A percentile compares a stretch with the other conserved stretches of the same genome.
Conservation (phyloP, 2,329 filamentous ascomycete genomes). For the Pyricularia grisea region DNA sequence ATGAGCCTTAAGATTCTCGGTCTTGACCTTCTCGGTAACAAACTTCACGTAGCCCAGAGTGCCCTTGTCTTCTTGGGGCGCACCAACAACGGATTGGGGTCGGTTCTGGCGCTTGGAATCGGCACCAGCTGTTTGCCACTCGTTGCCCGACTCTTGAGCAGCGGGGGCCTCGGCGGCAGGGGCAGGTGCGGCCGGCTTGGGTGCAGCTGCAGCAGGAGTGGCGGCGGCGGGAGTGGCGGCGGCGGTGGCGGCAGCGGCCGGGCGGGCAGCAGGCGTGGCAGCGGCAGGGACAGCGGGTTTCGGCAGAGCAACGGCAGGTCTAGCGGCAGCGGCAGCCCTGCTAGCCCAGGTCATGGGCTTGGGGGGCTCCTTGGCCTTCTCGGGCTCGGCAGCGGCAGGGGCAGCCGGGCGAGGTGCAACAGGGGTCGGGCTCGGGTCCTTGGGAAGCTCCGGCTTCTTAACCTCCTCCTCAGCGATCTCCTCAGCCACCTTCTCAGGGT, state of each 20-base stretch:
- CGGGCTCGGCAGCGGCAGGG: constrained; percentile 29
- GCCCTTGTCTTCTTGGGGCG: constrained; percentile 60
- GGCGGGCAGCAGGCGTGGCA: constrained; percentile 42
- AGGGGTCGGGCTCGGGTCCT: constrained; percentile 49
- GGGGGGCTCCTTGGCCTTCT: constrained; percentile 35
- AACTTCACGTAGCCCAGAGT: constrained; percentile 91
- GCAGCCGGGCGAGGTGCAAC: constrained; percentile 39
- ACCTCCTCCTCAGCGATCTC: constrained; percentile 46
- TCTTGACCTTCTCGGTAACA: constrained; percentile 79
- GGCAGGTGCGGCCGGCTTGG: constrained; percentile 6
- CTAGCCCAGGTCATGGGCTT: constrained; percentile 72
- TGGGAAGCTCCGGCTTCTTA: constrained; percentile 56
- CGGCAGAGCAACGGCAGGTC: constrained; percentile 41
- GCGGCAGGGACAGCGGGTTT: constrained; percentile 48
- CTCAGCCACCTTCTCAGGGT: constrained; percentile 39
- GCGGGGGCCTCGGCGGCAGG: constrained; percentile 18
- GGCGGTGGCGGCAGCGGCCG: constrained; percentile 28
- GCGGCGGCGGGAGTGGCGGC: constrained; percentile 21
- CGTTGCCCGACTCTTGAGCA: constrained; percentile 47
- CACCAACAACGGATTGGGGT: constrained; percentile 53
- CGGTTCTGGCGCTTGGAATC: constrained; percentile 80
- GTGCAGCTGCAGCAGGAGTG: constrained; percentile 27
- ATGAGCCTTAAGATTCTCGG: constrained; percentile 59
- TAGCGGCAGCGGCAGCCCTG: constrained; percentile 49
- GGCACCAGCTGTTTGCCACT: constrained; percentile 83